Percentiles rank a stretch among this genome's conserved stretches.
phyloP scores from a whole-genome alignment of 1,139 yeast genomes.

The Yamadazyma diospyri region DNA sequence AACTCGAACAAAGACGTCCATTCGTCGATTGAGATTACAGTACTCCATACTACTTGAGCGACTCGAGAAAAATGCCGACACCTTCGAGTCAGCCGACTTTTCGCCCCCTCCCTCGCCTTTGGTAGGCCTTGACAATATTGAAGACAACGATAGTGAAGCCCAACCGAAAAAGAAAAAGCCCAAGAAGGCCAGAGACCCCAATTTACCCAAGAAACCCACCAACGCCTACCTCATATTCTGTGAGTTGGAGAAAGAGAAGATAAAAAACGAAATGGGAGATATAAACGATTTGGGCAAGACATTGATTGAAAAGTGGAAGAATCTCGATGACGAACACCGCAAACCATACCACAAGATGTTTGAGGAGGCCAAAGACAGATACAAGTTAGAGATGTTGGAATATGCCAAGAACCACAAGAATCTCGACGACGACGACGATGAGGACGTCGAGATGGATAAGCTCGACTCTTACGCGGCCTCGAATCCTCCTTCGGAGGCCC shows the following conservation, averaged over 20 bases:
- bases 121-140: constrained; percentile 12
- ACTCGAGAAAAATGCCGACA: constrained; percentile 58
- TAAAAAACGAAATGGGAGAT: constrained; percentile 36
- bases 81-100: constrained; percentile 36
- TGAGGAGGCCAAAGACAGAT: constrained; percentile 76
- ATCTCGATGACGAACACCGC: constrained; percentile 63
- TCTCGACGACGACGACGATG: constrained; percentile 15
- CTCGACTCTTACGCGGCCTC: background rate
- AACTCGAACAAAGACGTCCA: constrained; percentile 71
- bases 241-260: constrained; percentile 76
- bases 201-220: constrained; percentile 83
- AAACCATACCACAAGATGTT: constrained; percentile 74
- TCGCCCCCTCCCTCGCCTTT: constrained; percentile 36
- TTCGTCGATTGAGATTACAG: constrained; percentile 78
- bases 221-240: constrained; percentile 87
- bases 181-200: constrained; percentile 61
- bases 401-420: constrained; percentile 39
- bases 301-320: constrained; percentile 86
- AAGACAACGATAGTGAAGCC: constrained; percentile 21
- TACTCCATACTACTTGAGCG: constrained; percentile 77
- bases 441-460: constrained; percentile 14
- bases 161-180: constrained; percentile 17
- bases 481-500: too few relatives aligned
- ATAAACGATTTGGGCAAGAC: constrained; percentile 47
- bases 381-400: constrained; percentile 67